Base-by-base conservation (phyloP, 108 stramenopile species). In the Thalassiosira profunda region DNA sequence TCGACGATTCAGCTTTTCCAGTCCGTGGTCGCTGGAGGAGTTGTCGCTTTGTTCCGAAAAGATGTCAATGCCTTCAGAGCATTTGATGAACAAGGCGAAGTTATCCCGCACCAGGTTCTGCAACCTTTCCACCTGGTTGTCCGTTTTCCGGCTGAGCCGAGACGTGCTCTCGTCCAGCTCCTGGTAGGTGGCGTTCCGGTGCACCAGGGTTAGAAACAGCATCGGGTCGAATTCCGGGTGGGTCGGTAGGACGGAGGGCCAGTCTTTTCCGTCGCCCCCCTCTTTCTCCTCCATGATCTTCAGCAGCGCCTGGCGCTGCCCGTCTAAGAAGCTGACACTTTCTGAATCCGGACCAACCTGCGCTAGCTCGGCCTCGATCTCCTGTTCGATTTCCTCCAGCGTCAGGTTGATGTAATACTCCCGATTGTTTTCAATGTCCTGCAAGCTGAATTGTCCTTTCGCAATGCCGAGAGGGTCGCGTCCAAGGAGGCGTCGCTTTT, bases 71-170 rank as follows among this genome's bases (percentile, higher is more conserved):
- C 92, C 95, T 48, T 96, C 95, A 15, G 95, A 90, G 49, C 95
- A 96, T 34, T 90, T 83, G 14, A 96, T 77, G 63, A 93, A 96
- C 7, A 96, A 68, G 5, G 77, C 90, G 74, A 96, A 96, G 51
- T 96, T 96, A 43, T 96, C 95, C 21, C 91, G 72, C 0, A 96
- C 95, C 33, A 93, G 71, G 62, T 86, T 87, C 60, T 96, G 91
- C 10, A 96, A 78, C 48, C 92, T 79, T 46, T 83, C 67, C 33
- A 85, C 86, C 56, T 96, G 95, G 62, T 91, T 85, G 51, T 93
- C 89, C 10, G 89, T 93, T 45, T 91, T 86, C 82, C 90, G 83
- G 48, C 82, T 88, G 53, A 94, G 70, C 26, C 90, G 85, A 30
- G 84, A 82, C 66, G 89, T 87, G 55, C 77, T 79, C 3, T 88